Percentiles rank a stretch among this genome's conserved stretches.
phyloP scores from a whole-genome alignment of 768 basidiomycete genomes.

The Leccinum longicurvipes region DNA sequence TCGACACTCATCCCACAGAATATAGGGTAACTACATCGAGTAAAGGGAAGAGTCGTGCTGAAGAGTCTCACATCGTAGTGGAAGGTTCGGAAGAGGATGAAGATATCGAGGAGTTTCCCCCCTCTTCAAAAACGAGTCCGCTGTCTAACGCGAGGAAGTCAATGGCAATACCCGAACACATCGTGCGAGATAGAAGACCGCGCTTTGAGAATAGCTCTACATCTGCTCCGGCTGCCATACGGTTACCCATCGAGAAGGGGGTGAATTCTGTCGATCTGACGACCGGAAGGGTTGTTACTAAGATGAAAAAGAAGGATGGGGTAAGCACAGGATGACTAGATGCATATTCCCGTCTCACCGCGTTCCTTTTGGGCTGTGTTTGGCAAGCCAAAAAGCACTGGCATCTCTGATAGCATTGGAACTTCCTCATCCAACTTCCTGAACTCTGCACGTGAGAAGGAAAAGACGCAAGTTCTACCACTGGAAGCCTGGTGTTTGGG shows the following conservation, averaged over 20 bases:
- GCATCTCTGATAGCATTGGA: slow-evolving; percentile 17
- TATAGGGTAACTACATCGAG: neutral
- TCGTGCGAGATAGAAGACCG: slow-evolving; percentile 9
- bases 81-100: slow-evolving; percentile 26
- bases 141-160: neutral
- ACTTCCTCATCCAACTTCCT: slow-evolving; percentile 29
- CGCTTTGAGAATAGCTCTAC: slow-evolving; percentile 7
- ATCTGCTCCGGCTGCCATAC: slow-evolving; percentile 6
- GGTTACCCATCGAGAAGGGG: neutral
- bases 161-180: slow-evolving; percentile 16
- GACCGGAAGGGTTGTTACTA: neutral
- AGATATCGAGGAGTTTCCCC: slow-evolving; percentile 16
- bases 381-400: neutral
- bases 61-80: slow-evolving; percentile 12
- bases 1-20: slow-evolving; percentile 20
- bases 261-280: slow-evolving; percentile 7
- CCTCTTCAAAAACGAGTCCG: neutral
- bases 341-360: slow-evolving; percentile 2
- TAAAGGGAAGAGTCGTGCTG: slow-evolving; percentile 26
- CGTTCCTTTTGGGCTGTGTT: slow-evolving; percentile 2
- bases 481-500: slow-evolving; percentile 30
- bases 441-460: slow-evolving; percentile 15
- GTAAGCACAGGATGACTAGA: slow-evolving; percentile 13
- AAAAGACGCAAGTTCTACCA: slow-evolving; percentile 12
- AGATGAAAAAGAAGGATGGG: slow-evolving; percentile 26